phyloP scores from a whole-genome alignment of 2,329 filamentous ascomycete genomes.

The Nothopassalora personata region DNA sequence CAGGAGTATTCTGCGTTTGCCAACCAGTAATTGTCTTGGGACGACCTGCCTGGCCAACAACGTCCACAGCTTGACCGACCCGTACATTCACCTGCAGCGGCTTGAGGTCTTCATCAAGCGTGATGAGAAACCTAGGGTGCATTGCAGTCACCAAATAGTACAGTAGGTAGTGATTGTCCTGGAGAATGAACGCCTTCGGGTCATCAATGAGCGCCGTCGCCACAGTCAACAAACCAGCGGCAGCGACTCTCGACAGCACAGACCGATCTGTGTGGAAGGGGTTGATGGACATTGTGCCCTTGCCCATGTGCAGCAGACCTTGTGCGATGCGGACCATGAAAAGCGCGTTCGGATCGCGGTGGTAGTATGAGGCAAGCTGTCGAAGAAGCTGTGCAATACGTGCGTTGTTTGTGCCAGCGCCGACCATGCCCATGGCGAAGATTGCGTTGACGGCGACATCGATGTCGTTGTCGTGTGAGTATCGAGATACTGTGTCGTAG shows the following conservation, averaged over 20 bases:
- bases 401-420: slow-evolving; percentile 96
- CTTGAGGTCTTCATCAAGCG: slow-evolving; percentile 88
- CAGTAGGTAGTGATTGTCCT: slow-evolving; percentile 80
- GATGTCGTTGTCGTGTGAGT: slow-evolving; percentile 97
- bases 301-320: slow-evolving; percentile 97
- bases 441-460: slow-evolving; percentile 98
- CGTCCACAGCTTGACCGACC: slow-evolving; percentile 95
- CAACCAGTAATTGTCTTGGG: slow-evolving; percentile 99
- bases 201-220: slow-evolving; percentile 92
- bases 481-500: slow-evolving; percentile 94
- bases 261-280: slow-evolving; percentile 99
- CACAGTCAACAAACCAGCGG: slow-evolving; percentile 82
- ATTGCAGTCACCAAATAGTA: slow-evolving; percentile 97
- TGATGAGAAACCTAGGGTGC: slow-evolving; percentile 93
- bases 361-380: slow-evolving; percentile 96
- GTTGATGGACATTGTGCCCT: slow-evolving; percentile 90
- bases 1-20: slow-evolving; percentile 99
- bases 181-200: slow-evolving; percentile 69
- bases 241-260: slow-evolving; percentile 84
- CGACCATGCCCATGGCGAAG: slow-evolving; percentile 96
- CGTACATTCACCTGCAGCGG: slow-evolving; percentile 93
- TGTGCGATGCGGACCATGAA: slow-evolving; percentile 99
- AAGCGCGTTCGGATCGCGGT: slow-evolving; percentile 88
- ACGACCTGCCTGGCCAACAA: slow-evolving; percentile 91
- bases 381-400: slow-evolving; percentile 88